These are phyloP conservation scores for Lunularia cruciata DNA, from an alignment of 225 moss, liverwort and hornwort species.

Conservation along the genomic window DNA sequence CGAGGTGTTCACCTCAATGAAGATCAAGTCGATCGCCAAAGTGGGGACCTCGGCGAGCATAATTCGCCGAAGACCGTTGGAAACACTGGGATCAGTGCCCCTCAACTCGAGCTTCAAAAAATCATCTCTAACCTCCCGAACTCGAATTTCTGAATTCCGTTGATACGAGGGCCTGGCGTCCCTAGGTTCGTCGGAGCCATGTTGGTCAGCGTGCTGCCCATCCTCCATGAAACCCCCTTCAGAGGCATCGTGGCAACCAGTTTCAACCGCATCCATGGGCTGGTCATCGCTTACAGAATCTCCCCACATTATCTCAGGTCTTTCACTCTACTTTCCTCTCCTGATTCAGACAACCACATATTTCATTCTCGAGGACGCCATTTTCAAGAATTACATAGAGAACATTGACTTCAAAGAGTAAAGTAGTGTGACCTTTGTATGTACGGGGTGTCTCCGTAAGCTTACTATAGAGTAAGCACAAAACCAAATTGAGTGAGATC, in stretches of 20 bases:
- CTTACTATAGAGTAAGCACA: too few species aligned
- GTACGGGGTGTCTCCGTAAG: too few species aligned
- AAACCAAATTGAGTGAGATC: too few species aligned
- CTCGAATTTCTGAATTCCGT: conserved; percentile 35
- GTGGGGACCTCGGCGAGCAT: conserved; percentile 95
- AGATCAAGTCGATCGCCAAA: conserved; percentile 85
- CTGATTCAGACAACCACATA: background rate
- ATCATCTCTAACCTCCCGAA: conserved; percentile 67
- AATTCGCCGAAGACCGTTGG: conserved; percentile 86
- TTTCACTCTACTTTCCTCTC: background rate
- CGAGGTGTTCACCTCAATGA: conserved; percentile 82
- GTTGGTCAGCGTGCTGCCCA: background rate
- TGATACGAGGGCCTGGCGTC: background rate
- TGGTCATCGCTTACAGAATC: background rate
- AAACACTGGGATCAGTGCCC: conserved; percentile 83
- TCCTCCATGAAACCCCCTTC: background rate
- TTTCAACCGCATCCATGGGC: background rate
- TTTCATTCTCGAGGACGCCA: too few species aligned
- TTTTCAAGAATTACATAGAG: too few species aligned
- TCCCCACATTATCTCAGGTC: background rate
- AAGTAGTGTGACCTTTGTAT: too few species aligned
- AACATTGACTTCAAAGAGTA: too few species aligned
- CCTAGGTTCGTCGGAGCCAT: background rate
- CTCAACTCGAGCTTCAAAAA: conserved; percentile 77
- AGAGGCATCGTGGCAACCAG: background rate